These are phyloP conservation scores for Pouteria campechiana DNA, from an alignment of 179 eudicot species.

Conservation along the genomic window DNA sequence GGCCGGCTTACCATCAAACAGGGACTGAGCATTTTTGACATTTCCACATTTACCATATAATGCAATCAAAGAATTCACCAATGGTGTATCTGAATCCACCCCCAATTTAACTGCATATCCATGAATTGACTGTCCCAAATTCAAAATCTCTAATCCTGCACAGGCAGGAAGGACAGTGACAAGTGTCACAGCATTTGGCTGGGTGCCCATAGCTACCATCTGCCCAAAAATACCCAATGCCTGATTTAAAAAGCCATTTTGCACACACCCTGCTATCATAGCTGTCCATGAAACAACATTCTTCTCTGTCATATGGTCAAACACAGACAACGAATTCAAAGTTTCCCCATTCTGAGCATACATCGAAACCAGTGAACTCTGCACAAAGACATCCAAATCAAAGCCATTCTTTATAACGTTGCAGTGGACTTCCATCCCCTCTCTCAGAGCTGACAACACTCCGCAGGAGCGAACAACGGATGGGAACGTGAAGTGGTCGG, in stretches of 20 bases:
- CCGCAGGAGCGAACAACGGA: constrained; percentile 2
- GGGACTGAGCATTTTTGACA: constrained; percentile 4
- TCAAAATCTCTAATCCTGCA: constrained; percentile 6
- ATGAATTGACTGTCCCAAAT: constrained; percentile 15
- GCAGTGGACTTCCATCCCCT: constrained; percentile 6
- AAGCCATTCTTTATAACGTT: constrained; percentile 2
- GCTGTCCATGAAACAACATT: constrained; percentile 26
- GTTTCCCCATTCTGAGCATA: constrained; percentile 14
- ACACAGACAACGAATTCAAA: constrained; percentile 6
- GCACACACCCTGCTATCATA: constrained; percentile 22
- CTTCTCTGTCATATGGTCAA: constrained; percentile 11
- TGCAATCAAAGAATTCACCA: constrained; percentile 16
- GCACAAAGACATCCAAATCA: constrained; percentile 4
- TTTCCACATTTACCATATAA: constrained; percentile 19
- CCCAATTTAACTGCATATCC: constrained; percentile 14
- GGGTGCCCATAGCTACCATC: constrained; percentile 12
- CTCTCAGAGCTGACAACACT: constrained; percentile 3
- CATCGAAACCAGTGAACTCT: constrained; percentile 8
- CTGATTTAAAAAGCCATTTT: constrained; percentile 11
- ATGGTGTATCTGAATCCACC: constrained; percentile 8
- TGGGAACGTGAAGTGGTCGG: constrained; percentile 5
- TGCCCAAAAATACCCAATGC: constrained; percentile 9
- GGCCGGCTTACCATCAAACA: constrained; percentile 18
- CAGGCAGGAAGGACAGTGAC: constrained; percentile 21
- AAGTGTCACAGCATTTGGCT: constrained; percentile 16